Base-by-base conservation (phyloP, 345 rosid species). In the Gossypium raimondii region DNA sequence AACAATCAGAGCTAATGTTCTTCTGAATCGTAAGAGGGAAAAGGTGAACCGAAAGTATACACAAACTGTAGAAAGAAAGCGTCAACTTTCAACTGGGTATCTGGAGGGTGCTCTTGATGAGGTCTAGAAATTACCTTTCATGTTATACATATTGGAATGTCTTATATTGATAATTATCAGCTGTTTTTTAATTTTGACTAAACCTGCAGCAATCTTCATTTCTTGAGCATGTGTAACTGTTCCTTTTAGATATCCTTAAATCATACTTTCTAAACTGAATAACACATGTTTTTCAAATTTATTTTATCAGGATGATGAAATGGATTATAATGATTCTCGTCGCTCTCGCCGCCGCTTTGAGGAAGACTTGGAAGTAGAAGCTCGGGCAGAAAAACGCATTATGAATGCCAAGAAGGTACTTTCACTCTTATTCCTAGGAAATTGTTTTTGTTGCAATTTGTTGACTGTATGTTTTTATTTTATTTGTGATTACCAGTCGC, bases 71-170 rank as follows among this genome's bases (percentile, higher is more conserved):
- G 92, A 87, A 17, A 87, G 91, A 78, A 86, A 89, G 78, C 96
- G 82, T 79, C 89, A 89, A 78, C 99, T 95, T 73, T 91, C 99
- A 18, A 89, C 98, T 22, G 97, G 94, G 17, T 93, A 89, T 85
- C 85, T 95, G 85, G 99, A 91, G 84, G 98, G 79, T 74, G 97
- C 99, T 73, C 97, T 95, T 72, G 98, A 95, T 50, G 99, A 95
- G 98, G 99, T 93, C 34, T 85, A 80, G 63, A 61, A 68, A 63
- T 76, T 67, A 38, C 22, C 50, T 74, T 72, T 57, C 70, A 64
- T 59, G 9, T 24, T 75, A 58, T 29, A 34, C 45, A 29, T 61
- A 27, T 61, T 61, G 11, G 60, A 51, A 65, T 63, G 16, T 13
- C 58, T 34, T 56, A 10, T 38, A 43, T 29, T 25, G 24, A 58